Base-by-base conservation (phyloP, 768 basidiomycete species). In the Tremella yokohamensis region DNA sequence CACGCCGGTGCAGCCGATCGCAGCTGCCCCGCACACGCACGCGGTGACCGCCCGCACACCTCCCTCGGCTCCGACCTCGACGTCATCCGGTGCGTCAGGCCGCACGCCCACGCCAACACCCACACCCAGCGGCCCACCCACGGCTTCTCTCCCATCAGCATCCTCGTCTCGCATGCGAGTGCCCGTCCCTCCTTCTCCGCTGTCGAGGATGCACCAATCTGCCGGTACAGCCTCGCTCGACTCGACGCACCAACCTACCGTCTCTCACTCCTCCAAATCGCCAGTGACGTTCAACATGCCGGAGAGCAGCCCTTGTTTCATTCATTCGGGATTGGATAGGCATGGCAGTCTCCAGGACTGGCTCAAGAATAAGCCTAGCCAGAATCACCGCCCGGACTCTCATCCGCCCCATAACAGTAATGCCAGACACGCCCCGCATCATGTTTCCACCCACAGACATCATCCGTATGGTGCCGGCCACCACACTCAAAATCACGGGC, bases 321-420 rank as follows among this genome's bases (percentile, higher is more conserved):
- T 97, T 38, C 92, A 97, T 79, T 91, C 89, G 0, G 84, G 89
- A 64, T 86, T 97, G 49, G 88, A 94, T 76, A 85, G 87, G 68
- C 84, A 84, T 40, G 85, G 84, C 3, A 86, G 88, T 8, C 80
- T 91, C 44, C 82, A 84, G 38, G 88, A 89, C 60, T 90, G 87
- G 85, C 77, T 90, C 19, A 60, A 73, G 18, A 80, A 81, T 56
- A 81, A 81, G n/a, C 54, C 29, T 11, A 34, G 29, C 29, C 29
- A 34, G 29, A 34, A 49, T 48, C 63, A 47, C 25, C 57, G 1
- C 40, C 53, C 38, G 25, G 24, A 42, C 9, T 53, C 9, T 29
- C 29, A 37, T 2, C 22, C 50, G 24, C 25, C 40, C 13, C 37
- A 54, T 19, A 22, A n/a, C 2, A 40, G 39, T 51, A 47, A 37